Evolutionary conservation across 2,329 filamentous ascomycete species (phyloP).

Genomic region (Aspergillus vadensis): DNA sequence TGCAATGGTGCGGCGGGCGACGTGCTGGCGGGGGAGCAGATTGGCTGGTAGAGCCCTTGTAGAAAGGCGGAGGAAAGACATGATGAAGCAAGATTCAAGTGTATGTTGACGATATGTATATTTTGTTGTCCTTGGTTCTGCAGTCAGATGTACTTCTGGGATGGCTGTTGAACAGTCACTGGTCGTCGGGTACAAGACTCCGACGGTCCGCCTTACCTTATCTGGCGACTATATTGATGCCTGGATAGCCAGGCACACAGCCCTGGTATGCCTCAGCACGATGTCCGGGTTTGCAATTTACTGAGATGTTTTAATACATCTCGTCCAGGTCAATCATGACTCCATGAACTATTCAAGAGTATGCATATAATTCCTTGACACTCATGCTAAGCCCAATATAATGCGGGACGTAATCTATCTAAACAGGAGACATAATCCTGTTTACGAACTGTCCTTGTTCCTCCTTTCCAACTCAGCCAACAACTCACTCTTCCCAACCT

Average conservation of each 20-base stretch:
- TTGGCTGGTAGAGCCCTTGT: not conserved
- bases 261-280: too few species aligned
- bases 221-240: not conserved
- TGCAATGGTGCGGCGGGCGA: not conserved
- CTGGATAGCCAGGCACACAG: not conserved
- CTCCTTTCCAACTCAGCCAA: conserved; percentile 17
- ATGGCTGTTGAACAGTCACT: not conserved
- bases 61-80: not conserved
- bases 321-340: not conserved
- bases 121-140: not conserved
- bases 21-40: not conserved
- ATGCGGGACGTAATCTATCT: too few species aligned
- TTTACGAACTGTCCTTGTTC: not conserved
- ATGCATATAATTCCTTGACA: too few species aligned
- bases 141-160: not conserved
- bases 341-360: too few species aligned
- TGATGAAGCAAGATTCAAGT: not conserved
- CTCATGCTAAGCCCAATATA: too few species aligned
- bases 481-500: conserved; percentile 22
- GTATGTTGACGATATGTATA: not conserved
- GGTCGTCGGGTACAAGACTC: not conserved
- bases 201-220: not conserved
- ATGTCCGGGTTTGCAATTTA: too few species aligned
- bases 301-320: not conserved
- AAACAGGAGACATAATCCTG: too few species aligned